Evolutionary conservation across 2,329 filamentous ascomycete species (phyloP), one percentile per base, ranked within the genome.

Genomic region (Aaosphaeria arxii): DNA sequence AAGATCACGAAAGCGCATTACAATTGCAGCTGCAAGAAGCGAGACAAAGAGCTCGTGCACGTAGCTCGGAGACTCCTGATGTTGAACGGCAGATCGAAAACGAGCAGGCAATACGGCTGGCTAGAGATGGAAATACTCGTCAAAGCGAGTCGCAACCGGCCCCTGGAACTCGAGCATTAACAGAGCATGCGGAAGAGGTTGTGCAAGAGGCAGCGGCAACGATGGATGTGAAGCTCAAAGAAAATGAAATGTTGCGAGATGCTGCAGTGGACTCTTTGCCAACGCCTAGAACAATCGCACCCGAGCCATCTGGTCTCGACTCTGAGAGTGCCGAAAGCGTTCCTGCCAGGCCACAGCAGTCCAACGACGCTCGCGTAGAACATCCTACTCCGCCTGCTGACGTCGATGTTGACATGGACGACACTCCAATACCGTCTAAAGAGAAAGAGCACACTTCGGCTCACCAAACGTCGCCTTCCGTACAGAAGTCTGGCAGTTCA

Each of bases 401-500:
- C 47, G 46, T 50, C 24, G 67, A 70, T 48, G 49, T 65, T 29
- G 62, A 68, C 28, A 70, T 69, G 66, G 53, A 55, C 29, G 63
- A 69, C 40, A 57, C 54, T 30, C 56, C 58, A 24, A 35, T 44
- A 13, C 44, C 50, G 29, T 9, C 17, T 11, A 7, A n/a, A 9
- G 24, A 46, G 32, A 45, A 57, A 44, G 43, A 53, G 30, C 29
- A 45, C 1, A 9, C 49, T n/a, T 45, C 54, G 11, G 36, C 60
- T 74, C 30, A 64, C 71, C 53, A 46, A 43, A 40, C 31, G 30
- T 45, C 55, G 31, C 35, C 58, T 28, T 7, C 11, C 7, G 9
- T 7, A 7, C 9, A 86, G 72, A 86, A 84, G 7, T 89, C 85
- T 1, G 74, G 86, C 56, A 83, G 88, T 24, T 83, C 84, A 3